Conservation (phyloP, 2,329 filamentous ascomycete genomes). For the Ophiostoma perfectum region DNA sequence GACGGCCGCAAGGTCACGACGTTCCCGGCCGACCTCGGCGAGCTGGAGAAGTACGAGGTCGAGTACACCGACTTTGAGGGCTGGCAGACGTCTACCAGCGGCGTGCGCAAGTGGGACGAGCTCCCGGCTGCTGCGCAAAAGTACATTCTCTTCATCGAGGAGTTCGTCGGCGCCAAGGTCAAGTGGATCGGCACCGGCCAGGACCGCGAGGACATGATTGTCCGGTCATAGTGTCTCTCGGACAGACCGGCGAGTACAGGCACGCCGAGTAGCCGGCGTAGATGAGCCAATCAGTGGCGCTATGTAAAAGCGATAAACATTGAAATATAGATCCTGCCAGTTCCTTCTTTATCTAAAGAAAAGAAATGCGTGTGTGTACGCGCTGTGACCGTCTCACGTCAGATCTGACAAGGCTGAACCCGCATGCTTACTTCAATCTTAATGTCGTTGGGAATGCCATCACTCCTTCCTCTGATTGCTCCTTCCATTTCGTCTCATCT, state of each 20-base stretch:
- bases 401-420: not conserved
- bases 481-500: not conserved
- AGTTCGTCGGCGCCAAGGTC: slow-evolving; percentile 57
- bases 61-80: slow-evolving; percentile 64
- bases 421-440: not conserved
- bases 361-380: not conserved
- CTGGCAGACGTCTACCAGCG: slow-evolving; percentile 61
- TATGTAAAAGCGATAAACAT: not conserved
- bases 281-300: not conserved
- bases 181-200: slow-evolving; percentile 64
- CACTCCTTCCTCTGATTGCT: not conserved
- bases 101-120: slow-evolving; percentile 54
- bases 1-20: slow-evolving; percentile 48
- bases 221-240: slow-evolving; percentile 17
- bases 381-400: not conserved
- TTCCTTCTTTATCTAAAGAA: not conserved
- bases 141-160: slow-evolving; percentile 62
- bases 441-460: too few relatives aligned
- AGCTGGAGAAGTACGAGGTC: slow-evolving; percentile 55
- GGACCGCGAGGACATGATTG: slow-evolving; percentile 59
- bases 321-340: not conserved
- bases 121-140: slow-evolving; percentile 59
- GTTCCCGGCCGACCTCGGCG: slow-evolving; percentile 57
- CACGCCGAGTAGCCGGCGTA: not conserved
- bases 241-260: not conserved